phyloP scores from a whole-genome alignment of 2,329 filamentous ascomycete genomes.

The Phyllosticta capitalensis region DNA sequence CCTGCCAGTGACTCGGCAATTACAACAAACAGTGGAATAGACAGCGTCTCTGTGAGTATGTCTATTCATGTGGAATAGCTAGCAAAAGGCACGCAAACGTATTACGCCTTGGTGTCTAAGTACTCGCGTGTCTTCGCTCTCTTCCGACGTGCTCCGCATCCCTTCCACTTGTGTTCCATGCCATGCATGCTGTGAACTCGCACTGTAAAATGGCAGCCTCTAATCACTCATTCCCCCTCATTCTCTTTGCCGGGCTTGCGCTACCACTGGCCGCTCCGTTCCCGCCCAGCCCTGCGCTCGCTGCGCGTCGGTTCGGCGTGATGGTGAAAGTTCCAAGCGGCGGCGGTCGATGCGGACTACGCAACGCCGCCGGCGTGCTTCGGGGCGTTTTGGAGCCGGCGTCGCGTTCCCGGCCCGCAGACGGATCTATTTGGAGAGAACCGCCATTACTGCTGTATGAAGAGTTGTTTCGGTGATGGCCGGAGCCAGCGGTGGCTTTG shows the following conservation, averaged over 20 bases:
- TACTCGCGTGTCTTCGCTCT: too few species aligned
- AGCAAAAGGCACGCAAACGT: too few species aligned
- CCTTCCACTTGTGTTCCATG: too few species aligned
- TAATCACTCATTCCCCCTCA: neutral
- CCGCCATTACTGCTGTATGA: neutral
- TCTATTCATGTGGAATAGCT: too few species aligned
- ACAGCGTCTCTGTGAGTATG: too few species aligned
- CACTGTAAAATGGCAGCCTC: neutral
- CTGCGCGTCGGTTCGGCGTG: neutral
- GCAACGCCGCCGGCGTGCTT: neutral
- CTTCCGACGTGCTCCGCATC: too few species aligned
- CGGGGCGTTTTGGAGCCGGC: neutral
- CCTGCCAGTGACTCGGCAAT: too few species aligned
- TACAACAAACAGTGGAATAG: too few species aligned
- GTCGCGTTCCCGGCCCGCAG: neutral
- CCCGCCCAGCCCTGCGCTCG: neutral
- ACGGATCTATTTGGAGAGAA: neutral
- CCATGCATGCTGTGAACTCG: slow-evolving; percentile 13
- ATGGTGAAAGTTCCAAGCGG: slow-evolving; percentile 6
- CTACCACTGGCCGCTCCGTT: neutral
- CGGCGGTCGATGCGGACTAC: neutral
- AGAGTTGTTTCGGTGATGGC: neutral
- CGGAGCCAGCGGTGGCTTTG: neutral
- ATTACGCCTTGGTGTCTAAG: too few species aligned
- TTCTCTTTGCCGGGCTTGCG: slow-evolving; percentile 3